Conservation (phyloP, 1,139 yeast genomes). For the Arxiozyma slooffiae region DNA sequence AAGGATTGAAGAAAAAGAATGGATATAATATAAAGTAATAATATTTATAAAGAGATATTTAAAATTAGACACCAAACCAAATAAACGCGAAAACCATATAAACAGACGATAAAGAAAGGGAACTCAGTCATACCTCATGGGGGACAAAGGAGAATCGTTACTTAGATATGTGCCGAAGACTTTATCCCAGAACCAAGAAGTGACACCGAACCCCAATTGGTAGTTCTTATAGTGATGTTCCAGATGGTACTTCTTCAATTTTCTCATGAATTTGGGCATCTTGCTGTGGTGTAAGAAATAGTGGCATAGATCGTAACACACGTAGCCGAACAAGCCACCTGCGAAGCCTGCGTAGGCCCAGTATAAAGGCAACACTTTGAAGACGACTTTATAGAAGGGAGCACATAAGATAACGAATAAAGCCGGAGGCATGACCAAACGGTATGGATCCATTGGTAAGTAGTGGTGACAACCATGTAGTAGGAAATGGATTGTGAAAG, state of each 20-base stretch:
- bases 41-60: too few species aligned
- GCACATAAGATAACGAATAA: conserved; percentile 49
- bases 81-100: neutral
- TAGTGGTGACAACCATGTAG: conserved; percentile 96
- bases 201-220: conserved; percentile 93
- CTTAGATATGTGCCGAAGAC: conserved; percentile 66
- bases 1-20: too few species aligned
- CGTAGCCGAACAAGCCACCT: conserved; percentile 91
- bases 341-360: conserved; percentile 68
- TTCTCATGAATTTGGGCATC: conserved; percentile 67
- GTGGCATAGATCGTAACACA: conserved; percentile 83
- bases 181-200: conserved; percentile 86
- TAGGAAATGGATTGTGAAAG: conserved; percentile 74
- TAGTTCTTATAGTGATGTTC: conserved; percentile 97
- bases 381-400: conserved; percentile 56
- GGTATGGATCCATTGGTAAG: conserved; percentile 87
- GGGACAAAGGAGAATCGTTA: conserved; percentile 30
- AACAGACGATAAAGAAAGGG: neutral
- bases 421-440: conserved; percentile 95
- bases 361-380: conserved; percentile 46
- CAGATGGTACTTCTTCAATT: conserved; percentile 77
- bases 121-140: conserved; percentile 27
- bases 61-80: too few species aligned
- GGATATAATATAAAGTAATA: too few species aligned
- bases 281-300: conserved; percentile 78